A percentile compares a stretch with the other conserved stretches of the same genome.
Conservation (phyloP, 345 rosid genomes). For the Eucalyptus pauciflora region DNA sequence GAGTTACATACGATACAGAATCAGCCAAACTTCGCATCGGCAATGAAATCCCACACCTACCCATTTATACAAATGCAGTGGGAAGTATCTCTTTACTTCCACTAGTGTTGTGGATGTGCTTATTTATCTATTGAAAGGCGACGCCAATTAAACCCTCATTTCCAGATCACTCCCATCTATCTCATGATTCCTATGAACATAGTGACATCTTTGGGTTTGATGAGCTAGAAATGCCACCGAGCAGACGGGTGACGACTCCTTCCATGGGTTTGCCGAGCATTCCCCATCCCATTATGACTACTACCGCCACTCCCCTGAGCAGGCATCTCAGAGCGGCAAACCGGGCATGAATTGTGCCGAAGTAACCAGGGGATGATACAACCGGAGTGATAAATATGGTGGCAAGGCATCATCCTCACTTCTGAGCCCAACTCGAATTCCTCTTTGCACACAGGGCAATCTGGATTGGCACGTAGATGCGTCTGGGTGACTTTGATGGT, state of each 20-base stretch:
- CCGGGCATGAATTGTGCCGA: conserved; percentile 38
- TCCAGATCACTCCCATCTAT: background rate
- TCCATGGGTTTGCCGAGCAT: background rate
- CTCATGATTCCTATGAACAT: background rate
- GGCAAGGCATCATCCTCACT: conserved; percentile 32
- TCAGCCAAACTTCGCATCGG: background rate
- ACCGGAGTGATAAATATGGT: conserved; percentile 23
- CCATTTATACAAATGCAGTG: background rate
- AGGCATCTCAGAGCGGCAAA: conserved; percentile 25
- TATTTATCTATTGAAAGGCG: background rate
- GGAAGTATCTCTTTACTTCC: background rate
- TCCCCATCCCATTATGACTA: background rate
- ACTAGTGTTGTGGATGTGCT: background rate
- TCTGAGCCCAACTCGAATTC: conserved; percentile 26
- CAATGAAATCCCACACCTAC: background rate
- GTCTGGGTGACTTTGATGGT: conserved; percentile 13
- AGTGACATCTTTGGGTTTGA: background rate
- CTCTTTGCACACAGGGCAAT: conserved; percentile 40
- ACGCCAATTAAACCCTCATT: background rate
- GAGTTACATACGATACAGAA: background rate
- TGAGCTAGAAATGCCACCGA: background rate
- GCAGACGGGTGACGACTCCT: background rate
- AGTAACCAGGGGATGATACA: conserved; percentile 29
- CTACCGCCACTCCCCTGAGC: background rate
- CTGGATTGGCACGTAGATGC: conserved; percentile 17